Conservation (phyloP, 2,329 filamentous ascomycete genomes). For the Monosporascus sp. region DNA sequence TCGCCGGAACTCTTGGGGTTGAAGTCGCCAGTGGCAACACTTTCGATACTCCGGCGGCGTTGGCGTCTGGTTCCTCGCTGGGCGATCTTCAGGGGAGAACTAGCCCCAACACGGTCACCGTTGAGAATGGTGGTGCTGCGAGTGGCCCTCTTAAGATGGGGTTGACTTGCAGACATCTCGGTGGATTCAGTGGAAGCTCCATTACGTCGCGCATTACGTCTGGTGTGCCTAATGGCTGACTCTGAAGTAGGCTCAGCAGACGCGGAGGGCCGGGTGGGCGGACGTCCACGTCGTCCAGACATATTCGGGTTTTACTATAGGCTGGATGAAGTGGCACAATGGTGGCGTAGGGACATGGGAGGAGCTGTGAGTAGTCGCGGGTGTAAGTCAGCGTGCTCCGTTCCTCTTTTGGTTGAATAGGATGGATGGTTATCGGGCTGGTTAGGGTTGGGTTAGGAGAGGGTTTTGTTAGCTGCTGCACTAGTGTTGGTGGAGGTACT, state of each 20-base stretch:
- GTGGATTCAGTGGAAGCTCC: slow-evolving; percentile 4
- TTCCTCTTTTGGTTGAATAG: not conserved
- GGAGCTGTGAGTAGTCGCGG: not conserved
- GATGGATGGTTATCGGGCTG: not conserved
- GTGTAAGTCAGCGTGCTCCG: not conserved
- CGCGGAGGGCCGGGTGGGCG: slow-evolving; percentile 10
- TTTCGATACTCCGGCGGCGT: slow-evolving; percentile 14
- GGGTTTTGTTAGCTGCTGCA: not conserved
- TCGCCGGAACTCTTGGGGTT: slow-evolving; percentile 6
- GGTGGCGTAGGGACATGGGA: not conserved
- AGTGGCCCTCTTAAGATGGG: not conserved
- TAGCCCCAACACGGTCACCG: not conserved
- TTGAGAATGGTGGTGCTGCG: not conserved
- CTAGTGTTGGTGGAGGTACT: not conserved
- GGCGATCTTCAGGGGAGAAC: slow-evolving; percentile 5
- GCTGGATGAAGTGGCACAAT: not conserved
- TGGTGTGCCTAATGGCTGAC: slow-evolving; percentile 13
- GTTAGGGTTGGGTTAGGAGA: not conserved
- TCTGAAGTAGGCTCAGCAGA: slow-evolving; percentile 9
- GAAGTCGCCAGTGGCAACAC: slow-evolving; percentile 13
- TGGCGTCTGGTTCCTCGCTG: slow-evolving; percentile 15
- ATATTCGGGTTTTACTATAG: slow-evolving; percentile 4
- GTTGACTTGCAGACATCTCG: not conserved
- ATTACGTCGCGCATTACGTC: slow-evolving; percentile 11
- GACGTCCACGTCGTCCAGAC: slow-evolving; percentile 13